These are phyloP conservation scores for Cercophora scortea DNA, from an alignment of 495 filamentous ascomycete genomes.

Conservation along the genomic window DNA sequence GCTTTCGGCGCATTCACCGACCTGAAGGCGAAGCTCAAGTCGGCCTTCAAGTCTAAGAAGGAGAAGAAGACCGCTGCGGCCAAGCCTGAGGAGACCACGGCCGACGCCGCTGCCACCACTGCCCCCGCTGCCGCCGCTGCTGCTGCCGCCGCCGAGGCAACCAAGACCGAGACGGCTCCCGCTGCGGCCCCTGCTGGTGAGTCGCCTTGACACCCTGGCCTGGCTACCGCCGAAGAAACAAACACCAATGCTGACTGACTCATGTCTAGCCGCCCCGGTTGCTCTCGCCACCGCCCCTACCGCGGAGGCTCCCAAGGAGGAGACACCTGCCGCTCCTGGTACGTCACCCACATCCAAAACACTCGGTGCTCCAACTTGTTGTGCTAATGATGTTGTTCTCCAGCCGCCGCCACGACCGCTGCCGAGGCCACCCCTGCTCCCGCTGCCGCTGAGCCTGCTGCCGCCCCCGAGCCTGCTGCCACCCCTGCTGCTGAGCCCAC, in stretches of 20 bases:
- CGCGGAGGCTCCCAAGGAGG: constrained; percentile 7
- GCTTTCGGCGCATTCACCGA: constrained; percentile 24
- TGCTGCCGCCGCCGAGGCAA: constrained; percentile 10
- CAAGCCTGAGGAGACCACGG: constrained; percentile 5
- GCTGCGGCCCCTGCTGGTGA: constrained; percentile 8
- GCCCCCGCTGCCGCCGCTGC: constrained; percentile 4
- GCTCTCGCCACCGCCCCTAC: constrained; percentile 3
- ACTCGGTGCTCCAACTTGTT: neutral
- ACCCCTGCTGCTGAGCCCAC: constrained; percentile 4
- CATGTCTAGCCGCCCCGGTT: neutral
- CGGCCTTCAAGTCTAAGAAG: constrained; percentile 23
- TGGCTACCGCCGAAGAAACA: neutral
- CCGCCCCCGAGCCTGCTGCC: constrained; percentile 3
- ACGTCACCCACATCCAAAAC: neutral
- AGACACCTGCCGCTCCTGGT: constrained; percentile 5
- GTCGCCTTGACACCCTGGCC: neutral
- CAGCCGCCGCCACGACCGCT: constrained; percentile 2
- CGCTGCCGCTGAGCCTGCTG: neutral
- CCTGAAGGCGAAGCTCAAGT: constrained; percentile 28
- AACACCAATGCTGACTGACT: neutral
- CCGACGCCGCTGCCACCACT: constrained; percentile 1
- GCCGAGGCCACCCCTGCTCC: constrained; percentile 7
- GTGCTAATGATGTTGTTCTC: neutral
- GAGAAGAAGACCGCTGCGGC: constrained; percentile 11
- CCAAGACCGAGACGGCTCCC: constrained; percentile 14